Conservation (phyloP, 192 early-diverging fungal genomes). For the Entomortierella parvispora region DNA sequence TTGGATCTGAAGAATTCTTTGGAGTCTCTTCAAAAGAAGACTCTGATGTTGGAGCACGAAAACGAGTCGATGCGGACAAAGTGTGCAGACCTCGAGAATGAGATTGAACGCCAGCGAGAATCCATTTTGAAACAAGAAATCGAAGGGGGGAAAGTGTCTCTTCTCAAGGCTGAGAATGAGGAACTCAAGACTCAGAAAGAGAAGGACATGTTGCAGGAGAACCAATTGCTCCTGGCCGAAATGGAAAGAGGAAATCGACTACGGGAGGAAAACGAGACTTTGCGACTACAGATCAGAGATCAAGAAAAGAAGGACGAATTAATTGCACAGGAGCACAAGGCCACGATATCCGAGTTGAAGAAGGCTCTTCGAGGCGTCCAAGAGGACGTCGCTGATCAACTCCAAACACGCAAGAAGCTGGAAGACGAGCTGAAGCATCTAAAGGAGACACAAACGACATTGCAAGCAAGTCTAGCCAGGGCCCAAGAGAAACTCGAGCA, state of each 20-base stretch:
- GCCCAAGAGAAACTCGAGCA: constrained; percentile 29
- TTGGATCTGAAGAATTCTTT: constrained; percentile 36
- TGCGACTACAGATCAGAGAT: constrained; percentile 36
- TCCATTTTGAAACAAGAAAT: constrained; percentile 50
- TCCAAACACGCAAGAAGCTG: constrained; percentile 28
- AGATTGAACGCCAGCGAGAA: constrained; percentile 44
- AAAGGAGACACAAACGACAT: constrained; percentile 6
- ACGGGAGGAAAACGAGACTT: constrained; percentile 37
- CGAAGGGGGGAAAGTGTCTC: constrained; percentile 32
- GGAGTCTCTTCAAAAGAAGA: constrained; percentile 19
- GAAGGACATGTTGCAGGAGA: constrained; percentile 34
- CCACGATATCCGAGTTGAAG: constrained; percentile 32
- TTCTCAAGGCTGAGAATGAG: constrained; percentile 46
- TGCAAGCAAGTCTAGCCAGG: constrained; percentile 12
- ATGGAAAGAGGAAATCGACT: constrained; percentile 45
- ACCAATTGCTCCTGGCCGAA: constrained; percentile 42
- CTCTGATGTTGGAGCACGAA: constrained; percentile 24
- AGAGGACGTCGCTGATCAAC: constrained; percentile 40
- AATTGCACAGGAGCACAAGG: constrained; percentile 18
- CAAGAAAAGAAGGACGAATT: constrained; percentile 30
- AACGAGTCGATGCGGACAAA: constrained; percentile 39
- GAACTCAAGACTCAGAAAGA: constrained; percentile 46
- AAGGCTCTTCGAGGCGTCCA: constrained; percentile 30
- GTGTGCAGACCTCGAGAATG: constrained; percentile 47
- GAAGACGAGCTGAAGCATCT: constrained; percentile 27